Evolutionary conservation across 768 basidiomycete species (phyloP).

Genomic region (Calocera cornea): DNA sequence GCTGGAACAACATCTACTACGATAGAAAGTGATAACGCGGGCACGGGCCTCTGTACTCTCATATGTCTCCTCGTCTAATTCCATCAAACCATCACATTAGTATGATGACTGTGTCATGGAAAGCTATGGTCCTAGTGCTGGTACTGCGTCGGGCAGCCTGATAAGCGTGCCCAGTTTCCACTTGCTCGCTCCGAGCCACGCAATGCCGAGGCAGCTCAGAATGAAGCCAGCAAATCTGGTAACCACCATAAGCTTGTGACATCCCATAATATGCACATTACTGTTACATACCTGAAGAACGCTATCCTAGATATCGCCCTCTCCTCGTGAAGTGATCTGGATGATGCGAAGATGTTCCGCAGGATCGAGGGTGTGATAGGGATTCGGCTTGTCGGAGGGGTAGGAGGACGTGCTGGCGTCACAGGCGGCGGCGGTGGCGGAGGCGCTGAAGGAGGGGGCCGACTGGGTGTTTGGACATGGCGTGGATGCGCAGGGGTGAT

Average conservation of each 20-base stretch:
- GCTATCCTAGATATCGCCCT: background rate
- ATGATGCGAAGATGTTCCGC: background rate
- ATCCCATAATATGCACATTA: background rate
- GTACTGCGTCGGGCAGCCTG: background rate
- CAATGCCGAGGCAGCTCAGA: slow-evolving; percentile 2
- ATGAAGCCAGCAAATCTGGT: background rate
- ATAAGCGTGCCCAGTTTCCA: background rate
- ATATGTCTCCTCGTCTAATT: background rate
- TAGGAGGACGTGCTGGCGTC: background rate
- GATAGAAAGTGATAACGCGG: background rate
- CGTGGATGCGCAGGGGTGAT: background rate
- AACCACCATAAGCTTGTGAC: background rate
- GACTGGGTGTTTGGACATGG: background rate
- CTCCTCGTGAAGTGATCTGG: background rate
- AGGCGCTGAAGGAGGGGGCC: background rate
- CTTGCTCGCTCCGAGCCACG: background rate
- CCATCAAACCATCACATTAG: background rate
- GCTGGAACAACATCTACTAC: slow-evolving; percentile 21
- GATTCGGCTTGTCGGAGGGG: background rate
- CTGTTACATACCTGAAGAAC: background rate
- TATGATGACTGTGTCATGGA: background rate
- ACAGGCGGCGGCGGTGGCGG: background rate
- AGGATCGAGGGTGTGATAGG: background rate
- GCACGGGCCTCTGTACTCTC: background rate
- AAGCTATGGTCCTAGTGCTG: background rate